These are phyloP conservation scores for Thalassiosira oceanica DNA, from an alignment of 352 stramenopile genomes.

Conservation along the genomic window DNA sequence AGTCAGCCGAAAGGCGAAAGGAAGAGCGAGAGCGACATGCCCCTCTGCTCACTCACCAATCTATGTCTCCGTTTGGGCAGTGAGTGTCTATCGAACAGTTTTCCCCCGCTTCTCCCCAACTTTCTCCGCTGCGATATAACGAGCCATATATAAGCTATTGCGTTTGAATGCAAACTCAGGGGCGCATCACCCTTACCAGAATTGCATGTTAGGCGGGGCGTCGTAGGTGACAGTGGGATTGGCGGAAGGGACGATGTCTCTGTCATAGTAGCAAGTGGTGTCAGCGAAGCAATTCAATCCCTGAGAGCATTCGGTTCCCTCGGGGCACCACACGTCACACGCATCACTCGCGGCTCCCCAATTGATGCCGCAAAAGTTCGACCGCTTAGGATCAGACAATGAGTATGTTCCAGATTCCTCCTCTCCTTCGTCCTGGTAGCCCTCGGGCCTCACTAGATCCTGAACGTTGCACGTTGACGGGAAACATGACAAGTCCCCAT, in stretches of 20 bases:
- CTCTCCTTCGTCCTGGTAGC: neutral
- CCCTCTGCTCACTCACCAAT: too few species aligned
- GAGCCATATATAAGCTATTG: too few species aligned
- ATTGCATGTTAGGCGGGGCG: neutral
- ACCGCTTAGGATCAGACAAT: constrained; percentile 1
- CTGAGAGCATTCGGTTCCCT: neutral
- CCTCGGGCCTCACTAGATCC: constrained; percentile 20
- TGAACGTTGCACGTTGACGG: constrained; percentile 34
- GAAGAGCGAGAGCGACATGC: too few species aligned
- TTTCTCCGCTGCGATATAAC: too few species aligned
- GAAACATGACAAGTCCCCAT: constrained; percentile 20
- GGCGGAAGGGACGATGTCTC: neutral
- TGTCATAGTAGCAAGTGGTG: constrained; percentile 4
- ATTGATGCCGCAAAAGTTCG: constrained; percentile 14
- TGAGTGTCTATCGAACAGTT: too few species aligned
- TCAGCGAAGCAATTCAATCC: constrained; percentile 15
- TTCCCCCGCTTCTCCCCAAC: too few species aligned
- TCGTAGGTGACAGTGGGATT: neutral
- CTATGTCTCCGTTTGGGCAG: too few species aligned
- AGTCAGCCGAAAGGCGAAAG: too few species aligned
- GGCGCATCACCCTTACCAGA: too few species aligned
- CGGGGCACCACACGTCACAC: constrained; percentile 3
- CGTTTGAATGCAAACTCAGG: too few species aligned
- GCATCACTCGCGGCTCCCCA: constrained; percentile 11
- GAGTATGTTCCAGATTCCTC: neutral